Conservation (phyloP, 768 basidiomycete genomes). For the Cystobasidium ongulense region DNA sequence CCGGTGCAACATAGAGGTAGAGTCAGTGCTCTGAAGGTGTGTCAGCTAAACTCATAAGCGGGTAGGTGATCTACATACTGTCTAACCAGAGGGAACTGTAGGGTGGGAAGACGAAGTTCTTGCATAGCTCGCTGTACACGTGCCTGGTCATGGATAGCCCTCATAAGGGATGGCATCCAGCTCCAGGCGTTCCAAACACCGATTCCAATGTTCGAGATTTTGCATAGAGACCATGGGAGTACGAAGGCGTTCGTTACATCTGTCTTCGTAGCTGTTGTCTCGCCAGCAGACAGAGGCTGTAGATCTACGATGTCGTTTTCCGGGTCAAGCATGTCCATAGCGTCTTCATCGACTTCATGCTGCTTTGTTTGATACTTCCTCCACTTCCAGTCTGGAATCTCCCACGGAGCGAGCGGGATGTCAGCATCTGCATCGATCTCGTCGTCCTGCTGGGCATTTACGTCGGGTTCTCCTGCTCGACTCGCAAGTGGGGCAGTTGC, state of each 20-base stretch:
- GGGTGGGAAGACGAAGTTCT: slow-evolving; percentile 1
- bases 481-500: background rate
- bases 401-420: slow-evolving; percentile 12
- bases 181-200: slow-evolving; percentile 30
- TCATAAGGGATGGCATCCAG: slow-evolving; percentile 15
- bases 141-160: slow-evolving; percentile 25
- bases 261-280: slow-evolving; percentile 9
- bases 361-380: slow-evolving; percentile 21
- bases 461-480: background rate
- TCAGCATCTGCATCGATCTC: background rate
- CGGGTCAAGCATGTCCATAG: slow-evolving; percentile 10
- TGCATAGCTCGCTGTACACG: slow-evolving; percentile 25
- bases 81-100: slow-evolving; percentile 19
- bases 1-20: slow-evolving; percentile 58
- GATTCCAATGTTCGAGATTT: slow-evolving; percentile 9
- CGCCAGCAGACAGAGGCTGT: background rate
- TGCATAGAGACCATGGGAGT: slow-evolving; percentile 27
- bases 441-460: background rate
- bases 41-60: background rate
- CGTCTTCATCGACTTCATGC: slow-evolving; percentile 24
- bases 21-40: slow-evolving; percentile 57
- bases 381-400: slow-evolving; percentile 31
- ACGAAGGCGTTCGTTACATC: slow-evolving; percentile 28
- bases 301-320: background rate
- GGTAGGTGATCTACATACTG: background rate